Conservation (phyloP, 2,329 filamentous ascomycete species). For the Emergomyces pasteurianus region DNA sequence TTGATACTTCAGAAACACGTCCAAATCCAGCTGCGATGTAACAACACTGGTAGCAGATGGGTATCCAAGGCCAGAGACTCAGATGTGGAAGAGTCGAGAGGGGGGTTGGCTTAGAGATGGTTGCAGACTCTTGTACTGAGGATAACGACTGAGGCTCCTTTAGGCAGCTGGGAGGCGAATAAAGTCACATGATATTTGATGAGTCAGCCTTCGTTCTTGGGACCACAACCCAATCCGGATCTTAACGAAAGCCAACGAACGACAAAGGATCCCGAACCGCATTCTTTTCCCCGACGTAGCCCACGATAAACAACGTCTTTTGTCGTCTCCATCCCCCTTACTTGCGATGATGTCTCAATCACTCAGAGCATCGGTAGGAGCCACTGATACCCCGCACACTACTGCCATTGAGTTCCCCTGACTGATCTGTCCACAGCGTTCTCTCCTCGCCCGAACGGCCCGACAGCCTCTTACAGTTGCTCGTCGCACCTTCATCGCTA, state of each 20-base stretch:
- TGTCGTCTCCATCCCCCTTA: constrained; percentile 1
- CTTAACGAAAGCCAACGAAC: neutral
- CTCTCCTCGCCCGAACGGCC: constrained; percentile 48
- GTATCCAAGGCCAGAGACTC: constrained; percentile 18
- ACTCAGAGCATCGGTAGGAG: constrained; percentile 10
- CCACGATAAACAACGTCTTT: constrained; percentile 2
- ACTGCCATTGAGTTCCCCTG: constrained; percentile 10
- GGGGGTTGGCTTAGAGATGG: constrained; percentile 12
- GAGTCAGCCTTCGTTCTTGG: neutral
- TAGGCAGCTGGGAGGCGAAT: constrained; percentile 1
- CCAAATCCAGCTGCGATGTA: constrained; percentile 16
- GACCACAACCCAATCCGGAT: neutral
- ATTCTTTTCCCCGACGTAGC: neutral
- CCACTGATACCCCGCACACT: neutral
- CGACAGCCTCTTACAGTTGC: constrained; percentile 44
- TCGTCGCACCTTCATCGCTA: constrained; percentile 53
- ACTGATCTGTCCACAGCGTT: constrained; percentile 38
- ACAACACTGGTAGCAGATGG: neutral
- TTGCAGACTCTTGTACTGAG: constrained; percentile 11
- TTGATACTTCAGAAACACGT: constrained; percentile 14
- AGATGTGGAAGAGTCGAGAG: neutral
- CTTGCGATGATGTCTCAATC: constrained; percentile 12
- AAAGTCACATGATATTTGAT: neutral
- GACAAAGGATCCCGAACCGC: neutral
- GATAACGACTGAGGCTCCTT: constrained; percentile 8